Evolutionary conservation across 805 yeast genomes (phyloP), one percentile per base, ranked within the genome.

Genomic region (Starmerella stigmatis): DNA sequence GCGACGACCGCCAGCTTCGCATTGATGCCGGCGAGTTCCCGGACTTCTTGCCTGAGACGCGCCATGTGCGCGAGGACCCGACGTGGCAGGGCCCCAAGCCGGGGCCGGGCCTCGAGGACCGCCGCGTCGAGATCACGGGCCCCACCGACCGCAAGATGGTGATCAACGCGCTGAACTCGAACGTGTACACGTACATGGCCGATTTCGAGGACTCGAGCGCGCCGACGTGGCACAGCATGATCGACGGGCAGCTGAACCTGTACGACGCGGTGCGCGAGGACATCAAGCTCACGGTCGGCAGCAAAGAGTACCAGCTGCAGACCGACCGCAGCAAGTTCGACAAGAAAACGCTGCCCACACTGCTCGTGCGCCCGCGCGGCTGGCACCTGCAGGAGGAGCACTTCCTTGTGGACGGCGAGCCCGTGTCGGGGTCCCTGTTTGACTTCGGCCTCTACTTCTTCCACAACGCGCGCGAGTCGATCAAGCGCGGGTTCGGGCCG

Each of bases 131-230:
- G 62, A 79, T 79, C 64, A 79, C 85, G 40, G 86, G 86, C 31
- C 85, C 85, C 37, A 76, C 83, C 38, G 85, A 78, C 63, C 70
- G 84, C 50, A 78, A 78, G 62, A 78, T 78, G 85, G 83, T 78
- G 47, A 77, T 78, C 66, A 78, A 78, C 54, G 85, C 85, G 29
- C 71, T 78, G 58, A 78, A 78, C 65, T 71, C 83, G 13, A 70
- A 70, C 35, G 85, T 79, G 38, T 80, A 78, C 57, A 78, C 84
- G 38, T 79, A 79, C 65, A 79, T 79, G 85, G 78, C 82, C 44
- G 85, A 79, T 60, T 79, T 79, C 52, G 85, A 79, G 65, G 85
- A 79, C 62, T 77, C 83, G 20, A 69, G 75, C 60, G 75, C 84
- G 29, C 85, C 85, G 38, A 77, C 82, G 35, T 78, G 85, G 85